Conservation (phyloP, 768 basidiomycete species). For the Coprinellus micaceus region DNA sequence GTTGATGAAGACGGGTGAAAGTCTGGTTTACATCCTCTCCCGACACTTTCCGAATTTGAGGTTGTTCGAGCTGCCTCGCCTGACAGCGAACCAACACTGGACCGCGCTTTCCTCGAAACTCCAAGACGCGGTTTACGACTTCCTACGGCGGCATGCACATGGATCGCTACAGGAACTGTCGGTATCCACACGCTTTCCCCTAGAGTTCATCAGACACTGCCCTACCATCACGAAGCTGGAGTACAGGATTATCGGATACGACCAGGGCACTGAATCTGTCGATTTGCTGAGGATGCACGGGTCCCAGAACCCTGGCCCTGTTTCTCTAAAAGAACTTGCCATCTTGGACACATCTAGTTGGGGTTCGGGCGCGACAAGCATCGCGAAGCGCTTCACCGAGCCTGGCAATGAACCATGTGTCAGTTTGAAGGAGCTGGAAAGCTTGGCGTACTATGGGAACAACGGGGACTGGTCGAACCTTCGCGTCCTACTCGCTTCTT, state of each 20-base stretch:
- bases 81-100: neutral
- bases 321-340: no score
- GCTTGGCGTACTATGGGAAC: no score
- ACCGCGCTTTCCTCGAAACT: neutral
- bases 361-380: no score
- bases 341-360: no score
- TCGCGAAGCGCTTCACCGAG: no score
- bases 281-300: no score
- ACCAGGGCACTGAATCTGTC: no score
- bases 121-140: neutral
- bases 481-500: no score
- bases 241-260: neutral
- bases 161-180: neutral
- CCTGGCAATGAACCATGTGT: no score
- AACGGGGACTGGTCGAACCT: no score
- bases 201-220: neutral
- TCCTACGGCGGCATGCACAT: neutral
- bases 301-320: no score
- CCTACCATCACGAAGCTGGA: neutral
- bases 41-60: neutral
- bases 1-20: neutral
- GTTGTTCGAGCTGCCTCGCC: neutral
- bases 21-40: neutral
- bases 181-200: neutral
- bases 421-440: no score